These are phyloP conservation scores for Trifolium pratense DNA, from an alignment of 306 rosid species.

Conservation along the genomic window DNA sequence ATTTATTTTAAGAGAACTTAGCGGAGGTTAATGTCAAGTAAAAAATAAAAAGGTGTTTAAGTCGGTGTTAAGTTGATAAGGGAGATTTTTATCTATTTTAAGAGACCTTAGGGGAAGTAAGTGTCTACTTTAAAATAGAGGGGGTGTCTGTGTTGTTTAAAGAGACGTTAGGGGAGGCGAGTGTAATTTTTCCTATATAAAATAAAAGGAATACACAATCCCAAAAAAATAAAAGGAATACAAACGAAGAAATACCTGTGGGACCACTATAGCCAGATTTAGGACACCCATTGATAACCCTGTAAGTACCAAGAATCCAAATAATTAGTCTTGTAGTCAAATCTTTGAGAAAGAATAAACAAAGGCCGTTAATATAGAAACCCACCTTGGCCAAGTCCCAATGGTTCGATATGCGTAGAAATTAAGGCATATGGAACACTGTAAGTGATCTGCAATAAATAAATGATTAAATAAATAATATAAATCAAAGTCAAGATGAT, in stretches of 20 bases:
- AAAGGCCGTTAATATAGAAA: constrained; percentile 35
- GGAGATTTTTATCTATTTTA: too few species aligned
- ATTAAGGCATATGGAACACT: constrained; percentile 92
- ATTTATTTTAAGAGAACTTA: too few species aligned
- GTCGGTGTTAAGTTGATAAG: too few species aligned
- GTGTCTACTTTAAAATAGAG: too few species aligned
- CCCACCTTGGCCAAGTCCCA: constrained; percentile 96
- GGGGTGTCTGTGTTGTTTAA: too few species aligned
- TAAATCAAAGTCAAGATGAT: constrained; percentile 29
- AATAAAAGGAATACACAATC: constrained; percentile 24
- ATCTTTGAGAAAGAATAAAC: constrained; percentile 33
- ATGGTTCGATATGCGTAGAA: constrained; percentile 77
- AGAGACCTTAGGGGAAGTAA: too few species aligned
- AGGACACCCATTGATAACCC: constrained; percentile 96
- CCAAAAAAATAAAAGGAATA: constrained; percentile 27
- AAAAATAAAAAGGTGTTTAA: too few species aligned
- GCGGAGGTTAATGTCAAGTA: too few species aligned
- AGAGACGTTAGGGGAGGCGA: too few species aligned
- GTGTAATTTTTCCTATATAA: neutral
- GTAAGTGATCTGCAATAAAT: constrained; percentile 75
- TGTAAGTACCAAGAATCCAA: constrained; percentile 54
- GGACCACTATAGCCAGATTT: constrained; percentile 88
- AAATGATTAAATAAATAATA: constrained; percentile 28
- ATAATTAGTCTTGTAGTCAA: constrained; percentile 40
- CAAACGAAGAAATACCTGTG: constrained; percentile 71